Percentiles rank a stretch among this genome's conserved stretches.
Conservation (phyloP, 495 filamentous ascomycete genomes). For the Aspergillus olivimuriae region DNA sequence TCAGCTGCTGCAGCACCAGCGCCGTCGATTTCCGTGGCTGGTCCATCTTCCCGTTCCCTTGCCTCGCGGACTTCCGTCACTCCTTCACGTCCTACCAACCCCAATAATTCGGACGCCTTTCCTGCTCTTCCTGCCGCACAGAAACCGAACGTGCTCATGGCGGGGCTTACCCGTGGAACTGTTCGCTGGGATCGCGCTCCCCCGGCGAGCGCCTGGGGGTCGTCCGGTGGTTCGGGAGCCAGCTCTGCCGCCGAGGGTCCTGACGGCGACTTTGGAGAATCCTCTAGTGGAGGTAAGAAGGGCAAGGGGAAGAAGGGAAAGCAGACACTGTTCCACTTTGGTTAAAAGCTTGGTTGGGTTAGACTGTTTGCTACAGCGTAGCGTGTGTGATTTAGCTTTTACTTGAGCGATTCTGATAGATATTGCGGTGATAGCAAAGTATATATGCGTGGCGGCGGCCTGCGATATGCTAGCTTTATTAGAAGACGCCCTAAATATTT, state of each 20-base stretch:
- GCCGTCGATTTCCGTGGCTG: slow-evolving; percentile 25
- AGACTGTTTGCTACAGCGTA: not conserved
- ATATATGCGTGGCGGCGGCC: not conserved
- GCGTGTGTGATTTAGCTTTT: slow-evolving; percentile 2
- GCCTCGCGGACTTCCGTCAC: slow-evolving; percentile 21
- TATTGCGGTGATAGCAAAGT: not conserved
- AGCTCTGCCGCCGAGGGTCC: slow-evolving; percentile 11
- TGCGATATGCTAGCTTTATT: not conserved
- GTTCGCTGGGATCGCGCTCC: slow-evolving; percentile 56
- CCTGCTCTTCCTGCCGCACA: slow-evolving; percentile 73
- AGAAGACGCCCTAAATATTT: not conserved
- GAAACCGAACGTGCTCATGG: slow-evolving; percentile 73
- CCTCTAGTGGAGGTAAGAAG: slow-evolving; percentile 46
- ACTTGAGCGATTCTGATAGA: slow-evolving; percentile 9
- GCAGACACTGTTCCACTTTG: slow-evolving; percentile 61
- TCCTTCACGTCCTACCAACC: slow-evolving; percentile 20
- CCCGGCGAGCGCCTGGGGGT: slow-evolving; percentile 43
- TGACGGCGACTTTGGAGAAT: slow-evolving; percentile 28
- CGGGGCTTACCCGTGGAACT: slow-evolving; percentile 66
- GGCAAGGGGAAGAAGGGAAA: slow-evolving; percentile 77
- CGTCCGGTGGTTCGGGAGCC: slow-evolving; percentile 8
- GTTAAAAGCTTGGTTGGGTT: slow-evolving; percentile 19
- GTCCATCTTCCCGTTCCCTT: slow-evolving; percentile 18
- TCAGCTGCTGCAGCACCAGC: slow-evolving; percentile 23
- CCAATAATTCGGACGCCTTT: slow-evolving; percentile 50